Evolutionary conservation across 2,329 filamentous ascomycete genomes (phyloP).

Genomic region (Bipolaris cookei): DNA sequence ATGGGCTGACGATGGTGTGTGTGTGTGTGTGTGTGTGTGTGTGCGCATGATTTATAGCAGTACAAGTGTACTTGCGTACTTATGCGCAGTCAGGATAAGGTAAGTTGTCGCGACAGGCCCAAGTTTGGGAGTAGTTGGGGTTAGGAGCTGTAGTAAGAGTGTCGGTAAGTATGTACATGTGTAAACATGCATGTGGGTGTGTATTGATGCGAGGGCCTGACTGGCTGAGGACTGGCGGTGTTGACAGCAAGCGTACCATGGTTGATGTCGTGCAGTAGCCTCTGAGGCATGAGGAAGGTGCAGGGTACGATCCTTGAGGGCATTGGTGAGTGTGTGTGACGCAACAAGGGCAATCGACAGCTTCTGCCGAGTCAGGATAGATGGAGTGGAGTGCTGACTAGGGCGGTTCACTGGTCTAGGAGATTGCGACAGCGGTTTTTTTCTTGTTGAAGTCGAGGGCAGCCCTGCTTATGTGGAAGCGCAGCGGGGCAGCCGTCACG

Average conservation of each 20-base stretch:
- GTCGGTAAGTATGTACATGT: no score
- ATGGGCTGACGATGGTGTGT: no score
- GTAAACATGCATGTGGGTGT: not conserved
- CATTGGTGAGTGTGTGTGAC: constrained; percentile 1
- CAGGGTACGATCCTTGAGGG: constrained; percentile 7
- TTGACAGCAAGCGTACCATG: constrained; percentile 9
- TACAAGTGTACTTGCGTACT: no score
- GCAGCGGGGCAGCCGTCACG: constrained; percentile 2
- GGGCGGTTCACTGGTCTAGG: not conserved
- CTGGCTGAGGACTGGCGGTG: not conserved
- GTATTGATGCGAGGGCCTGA: constrained; percentile 1
- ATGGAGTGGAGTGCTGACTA: not conserved
- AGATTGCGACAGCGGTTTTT: constrained; percentile 9
- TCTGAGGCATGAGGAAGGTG: constrained; percentile 6
- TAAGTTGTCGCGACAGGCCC: not conserved
- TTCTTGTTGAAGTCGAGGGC: not conserved
- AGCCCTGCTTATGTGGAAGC: constrained; percentile 1
- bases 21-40: no score
- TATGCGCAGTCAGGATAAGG: not conserved
- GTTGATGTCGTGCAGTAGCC: constrained; percentile 21
- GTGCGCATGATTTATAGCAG: not conserved
- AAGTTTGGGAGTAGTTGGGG: not conserved
- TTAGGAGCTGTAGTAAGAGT: no score
- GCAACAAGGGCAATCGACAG: constrained; percentile 2
- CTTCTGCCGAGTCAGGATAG: constrained; percentile 8